Conservation (phyloP, 768 basidiomycete genomes). For the Mycena maculata region DNA sequence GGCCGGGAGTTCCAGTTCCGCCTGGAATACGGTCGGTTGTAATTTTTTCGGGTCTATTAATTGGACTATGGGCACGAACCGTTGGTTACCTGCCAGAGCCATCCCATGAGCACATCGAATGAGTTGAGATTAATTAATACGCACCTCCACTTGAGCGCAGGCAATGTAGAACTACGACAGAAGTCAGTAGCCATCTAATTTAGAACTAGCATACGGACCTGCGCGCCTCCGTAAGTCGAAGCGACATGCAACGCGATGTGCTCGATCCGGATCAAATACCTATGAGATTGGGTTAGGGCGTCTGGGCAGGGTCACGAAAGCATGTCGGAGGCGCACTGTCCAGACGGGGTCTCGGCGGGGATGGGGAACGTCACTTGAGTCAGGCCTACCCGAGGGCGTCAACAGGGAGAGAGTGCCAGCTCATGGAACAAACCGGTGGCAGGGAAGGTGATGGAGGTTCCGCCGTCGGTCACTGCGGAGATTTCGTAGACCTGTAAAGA, state of each 20-base stretch:
- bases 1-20: constrained; percentile 46
- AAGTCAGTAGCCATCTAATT: too few species aligned
- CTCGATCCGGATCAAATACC: constrained; percentile 33
- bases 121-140: constrained; percentile 9
- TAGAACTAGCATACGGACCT: too few species aligned
- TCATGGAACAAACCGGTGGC: constrained; percentile 12
- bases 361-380: constrained; percentile 41
- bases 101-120: background rate
- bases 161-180: constrained; percentile 43
- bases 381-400: constrained; percentile 2
- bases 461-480: constrained; percentile 48
- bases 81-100: constrained; percentile 1
- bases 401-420: constrained; percentile 3
- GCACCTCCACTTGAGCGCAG: constrained; percentile 46
- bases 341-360: constrained; percentile 42
- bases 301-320: background rate
- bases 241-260: constrained; percentile 48
- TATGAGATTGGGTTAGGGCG: background rate
- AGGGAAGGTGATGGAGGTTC: constrained; percentile 46
- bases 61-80: background rate
- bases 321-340: constrained; percentile 32
- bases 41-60: background rate
- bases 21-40: constrained; percentile 12
- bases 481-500: constrained; percentile 40
- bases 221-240: constrained; percentile 44